A percentile compares a stretch with the other conserved stretches of the same genome.
These are phyloP conservation scores for Daedaleopsis nitida DNA, from an alignment of 768 basidiomycete genomes.

Conservation along the genomic window DNA sequence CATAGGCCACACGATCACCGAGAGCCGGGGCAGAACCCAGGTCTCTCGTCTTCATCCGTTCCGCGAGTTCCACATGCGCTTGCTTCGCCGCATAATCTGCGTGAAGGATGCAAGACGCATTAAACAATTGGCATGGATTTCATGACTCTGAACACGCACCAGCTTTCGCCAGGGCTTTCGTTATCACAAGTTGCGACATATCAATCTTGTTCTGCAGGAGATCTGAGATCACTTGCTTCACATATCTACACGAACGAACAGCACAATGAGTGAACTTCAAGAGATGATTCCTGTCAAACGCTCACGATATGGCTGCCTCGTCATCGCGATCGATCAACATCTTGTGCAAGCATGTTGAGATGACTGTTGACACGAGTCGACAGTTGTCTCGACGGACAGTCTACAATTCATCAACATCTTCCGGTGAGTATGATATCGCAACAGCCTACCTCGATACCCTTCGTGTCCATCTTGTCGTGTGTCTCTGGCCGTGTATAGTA, in stretches of 20 bases:
- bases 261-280: neutral
- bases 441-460: slow-evolving; percentile 89
- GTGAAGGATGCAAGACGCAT: neutral
- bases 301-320: slow-evolving; percentile 88
- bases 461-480: slow-evolving; percentile 99
- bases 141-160: slow-evolving; percentile 44
- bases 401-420: slow-evolving; percentile 41
- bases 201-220: slow-evolving; percentile 95
- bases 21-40: slow-evolving; percentile 97
- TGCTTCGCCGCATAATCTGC: slow-evolving; percentile 93
- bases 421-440: neutral
- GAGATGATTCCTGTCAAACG: slow-evolving; percentile 2
- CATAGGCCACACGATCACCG: slow-evolving; percentile 98
- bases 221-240: slow-evolving; percentile 91
- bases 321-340: slow-evolving; percentile 97
- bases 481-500: slow-evolving; percentile 97
- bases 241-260: slow-evolving; percentile 57
- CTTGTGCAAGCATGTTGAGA: slow-evolving; percentile 97
- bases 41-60: slow-evolving; percentile 94
- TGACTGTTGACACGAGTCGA: slow-evolving; percentile 96
- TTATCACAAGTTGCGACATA: slow-evolving; percentile 99
- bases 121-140: neutral
- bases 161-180: slow-evolving; percentile 91
- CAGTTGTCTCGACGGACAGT: slow-evolving; percentile 99
- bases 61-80: slow-evolving; percentile 94